Evolutionary conservation across 176 grass and related monocot species (phyloP), one percentile per base, ranked within the genome.

Genomic region (Urochloa ruziziensis): DNA sequence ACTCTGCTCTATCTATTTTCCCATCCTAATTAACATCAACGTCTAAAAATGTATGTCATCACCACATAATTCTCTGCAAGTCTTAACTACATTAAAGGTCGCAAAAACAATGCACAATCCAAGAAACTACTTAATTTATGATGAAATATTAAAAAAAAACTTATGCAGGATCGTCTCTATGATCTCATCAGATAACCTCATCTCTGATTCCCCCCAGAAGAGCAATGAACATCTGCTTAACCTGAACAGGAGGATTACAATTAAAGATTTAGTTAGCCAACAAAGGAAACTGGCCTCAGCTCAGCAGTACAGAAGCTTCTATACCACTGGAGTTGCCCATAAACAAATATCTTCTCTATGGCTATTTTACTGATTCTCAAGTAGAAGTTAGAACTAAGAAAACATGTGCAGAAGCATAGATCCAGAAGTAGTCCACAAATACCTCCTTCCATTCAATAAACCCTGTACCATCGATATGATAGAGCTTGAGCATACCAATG

Each of bases 401-500:
- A 77, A 47, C 7, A 25, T 17, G 59, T 12, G 43, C n/a, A 63
- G 32, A 62, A n/a, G 11, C 17, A 80, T 86, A 67, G 59, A 73
- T 67, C 37, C 54, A 44, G 5, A 69, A 82, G 35, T 17, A 53
- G 14, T 34, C 2, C 37, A 70, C 27, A 82, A 19, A 48, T 94
- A 99, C 96, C 93, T 99, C 93, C 44, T 99, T 94, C 28, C 96
- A 76, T 75, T 96, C 96, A 75, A 99, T 99, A 89, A 90, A 96
- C 62, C 91, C 93, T 47, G 89, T 99, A 67, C 83, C 80, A 9
- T 99, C 91, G 86, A 99, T 80, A 90, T 99, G 93, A 81, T 99
- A 99, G 73, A 99, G 89, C 83, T 82, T 99, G 87, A 99, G 96
- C 28, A 92, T 82, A 94, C 96, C n/a, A n/a, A n/a, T 99, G 89